Conservation (phyloP, 495 filamentous ascomycete genomes). For the Rhizodiscina lignyota region DNA sequence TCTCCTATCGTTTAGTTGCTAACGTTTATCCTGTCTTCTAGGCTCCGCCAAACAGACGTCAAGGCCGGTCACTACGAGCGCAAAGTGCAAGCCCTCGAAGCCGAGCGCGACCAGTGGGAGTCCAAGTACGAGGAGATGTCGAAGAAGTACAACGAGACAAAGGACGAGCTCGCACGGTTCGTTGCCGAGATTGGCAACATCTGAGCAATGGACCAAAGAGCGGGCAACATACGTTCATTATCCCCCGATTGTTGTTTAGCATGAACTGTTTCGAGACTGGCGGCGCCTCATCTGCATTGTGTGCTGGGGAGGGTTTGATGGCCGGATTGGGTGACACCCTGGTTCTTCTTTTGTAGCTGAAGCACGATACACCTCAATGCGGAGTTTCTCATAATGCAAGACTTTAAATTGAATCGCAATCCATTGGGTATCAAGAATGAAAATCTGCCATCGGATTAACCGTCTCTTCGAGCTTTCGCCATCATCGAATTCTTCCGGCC, state of each 20-base stretch:
- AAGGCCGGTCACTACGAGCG: slow-evolving; percentile 98
- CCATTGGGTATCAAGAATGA: no score
- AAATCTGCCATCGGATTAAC: no score
- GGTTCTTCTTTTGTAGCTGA: no score
- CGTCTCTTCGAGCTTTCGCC: no score
- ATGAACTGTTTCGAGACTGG: neutral
- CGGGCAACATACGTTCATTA: neutral
- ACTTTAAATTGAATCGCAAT: no score
- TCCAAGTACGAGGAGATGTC: slow-evolving; percentile 89
- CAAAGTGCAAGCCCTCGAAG: slow-evolving; percentile 93
- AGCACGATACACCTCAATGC: no score
- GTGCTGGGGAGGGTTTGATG: no score
- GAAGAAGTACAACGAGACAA: slow-evolving; percentile 65
- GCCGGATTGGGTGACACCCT: no score
- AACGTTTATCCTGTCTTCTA: no score
- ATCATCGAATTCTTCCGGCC: slow-evolving; percentile 36
- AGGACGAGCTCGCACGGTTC: slow-evolving; percentile 87
- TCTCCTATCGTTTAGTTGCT: no score
- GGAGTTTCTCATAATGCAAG: no score
- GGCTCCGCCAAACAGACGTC: slow-evolving; percentile 95
- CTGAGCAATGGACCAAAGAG: slow-evolving; percentile 28
- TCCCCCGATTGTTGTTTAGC: slow-evolving; percentile 2
- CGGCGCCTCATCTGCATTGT: neutral
- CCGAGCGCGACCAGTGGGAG: slow-evolving; percentile 81
- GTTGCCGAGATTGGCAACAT: slow-evolving; percentile 80